phyloP scores from a whole-genome alignment of 2,329 filamentous ascomycete species.

The Trichoderma sp. region DNA sequence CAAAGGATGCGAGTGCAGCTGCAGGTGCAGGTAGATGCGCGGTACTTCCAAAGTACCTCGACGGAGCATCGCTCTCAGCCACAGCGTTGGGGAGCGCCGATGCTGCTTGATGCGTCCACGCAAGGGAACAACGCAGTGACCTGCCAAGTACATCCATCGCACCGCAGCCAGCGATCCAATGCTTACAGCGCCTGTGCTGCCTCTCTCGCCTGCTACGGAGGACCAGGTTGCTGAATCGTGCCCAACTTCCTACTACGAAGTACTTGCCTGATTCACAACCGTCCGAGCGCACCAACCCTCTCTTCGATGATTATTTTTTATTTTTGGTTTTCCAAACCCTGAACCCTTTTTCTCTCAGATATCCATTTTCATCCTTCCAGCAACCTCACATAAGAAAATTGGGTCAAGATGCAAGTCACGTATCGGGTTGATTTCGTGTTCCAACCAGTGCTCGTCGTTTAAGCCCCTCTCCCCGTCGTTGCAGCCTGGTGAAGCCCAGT shows the following conservation, averaged over 20 bases:
- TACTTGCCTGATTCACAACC: not conserved
- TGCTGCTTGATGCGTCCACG: not conserved
- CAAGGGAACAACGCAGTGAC: not conserved
- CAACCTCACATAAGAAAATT: not conserved
- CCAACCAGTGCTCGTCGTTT: slow-evolving; percentile 11
- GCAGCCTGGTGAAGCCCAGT: slow-evolving; percentile 19
- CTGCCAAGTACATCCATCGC: not conserved
- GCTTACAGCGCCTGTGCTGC: not conserved
- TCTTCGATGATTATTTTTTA: not conserved
- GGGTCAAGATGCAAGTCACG: slow-evolving; percentile 3
- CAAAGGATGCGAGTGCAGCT: not conserved
- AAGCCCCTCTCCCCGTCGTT: slow-evolving; percentile 15
- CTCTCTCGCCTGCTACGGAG: not conserved
- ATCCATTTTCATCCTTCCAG: not conserved
- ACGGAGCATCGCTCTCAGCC: not conserved
- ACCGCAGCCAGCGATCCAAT: not conserved
- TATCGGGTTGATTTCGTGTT: slow-evolving; percentile 14
- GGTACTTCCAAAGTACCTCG: not conserved
- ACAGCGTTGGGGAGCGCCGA: not conserved
- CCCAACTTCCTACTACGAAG: not conserved
- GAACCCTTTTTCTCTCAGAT: not conserved
- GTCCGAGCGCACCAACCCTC: not conserved
- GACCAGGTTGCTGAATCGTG: slow-evolving; percentile 7
- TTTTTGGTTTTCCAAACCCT: not conserved
- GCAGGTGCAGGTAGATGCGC: not conserved